phyloP scores from a whole-genome alignment of 768 basidiomycete species.

The Clavaria fumosa region DNA sequence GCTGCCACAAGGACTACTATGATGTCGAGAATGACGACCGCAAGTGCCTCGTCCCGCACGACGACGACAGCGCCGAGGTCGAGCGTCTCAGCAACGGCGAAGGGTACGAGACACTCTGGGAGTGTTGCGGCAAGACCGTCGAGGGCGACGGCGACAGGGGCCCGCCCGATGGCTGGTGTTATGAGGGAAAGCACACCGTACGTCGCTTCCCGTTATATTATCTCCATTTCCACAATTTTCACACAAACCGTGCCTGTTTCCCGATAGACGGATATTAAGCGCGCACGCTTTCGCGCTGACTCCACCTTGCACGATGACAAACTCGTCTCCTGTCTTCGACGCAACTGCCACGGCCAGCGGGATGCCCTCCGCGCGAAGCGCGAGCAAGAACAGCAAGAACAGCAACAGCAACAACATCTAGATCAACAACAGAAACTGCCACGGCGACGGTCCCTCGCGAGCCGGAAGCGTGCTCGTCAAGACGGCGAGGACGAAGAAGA shows the following conservation, averaged over 20 bases:
- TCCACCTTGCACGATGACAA: constrained; percentile 55
- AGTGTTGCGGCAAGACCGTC: constrained; percentile 56
- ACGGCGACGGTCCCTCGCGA: no score
- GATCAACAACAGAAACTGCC: no score
- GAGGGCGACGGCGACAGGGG: constrained; percentile 71
- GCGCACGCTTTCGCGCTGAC: constrained; percentile 68
- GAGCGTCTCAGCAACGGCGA: constrained; percentile 32
- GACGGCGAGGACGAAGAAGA: no score
- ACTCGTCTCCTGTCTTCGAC: constrained; percentile 39
- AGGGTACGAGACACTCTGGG: constrained; percentile 43
- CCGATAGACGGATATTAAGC: constrained; percentile 49
- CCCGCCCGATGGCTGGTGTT: constrained; percentile 79
- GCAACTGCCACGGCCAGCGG: constrained; percentile 44
- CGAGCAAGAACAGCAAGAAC: no score
- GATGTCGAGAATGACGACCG: constrained; percentile 63
- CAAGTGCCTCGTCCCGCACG: constrained; percentile 56
- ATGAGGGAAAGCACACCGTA: constrained; percentile 69
- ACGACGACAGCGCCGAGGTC: constrained; percentile 68
- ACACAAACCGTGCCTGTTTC: constrained; percentile 4
- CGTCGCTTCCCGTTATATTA: constrained; percentile 14
- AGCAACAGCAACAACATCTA: no score
- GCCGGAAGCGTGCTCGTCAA: no score
- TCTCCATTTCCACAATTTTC: constrained; percentile 1
- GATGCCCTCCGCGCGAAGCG: no score
- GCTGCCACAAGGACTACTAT: constrained; percentile 57